phyloP scores from a whole-genome alignment of 768 basidiomycete genomes.

The Mycena pura region DNA sequence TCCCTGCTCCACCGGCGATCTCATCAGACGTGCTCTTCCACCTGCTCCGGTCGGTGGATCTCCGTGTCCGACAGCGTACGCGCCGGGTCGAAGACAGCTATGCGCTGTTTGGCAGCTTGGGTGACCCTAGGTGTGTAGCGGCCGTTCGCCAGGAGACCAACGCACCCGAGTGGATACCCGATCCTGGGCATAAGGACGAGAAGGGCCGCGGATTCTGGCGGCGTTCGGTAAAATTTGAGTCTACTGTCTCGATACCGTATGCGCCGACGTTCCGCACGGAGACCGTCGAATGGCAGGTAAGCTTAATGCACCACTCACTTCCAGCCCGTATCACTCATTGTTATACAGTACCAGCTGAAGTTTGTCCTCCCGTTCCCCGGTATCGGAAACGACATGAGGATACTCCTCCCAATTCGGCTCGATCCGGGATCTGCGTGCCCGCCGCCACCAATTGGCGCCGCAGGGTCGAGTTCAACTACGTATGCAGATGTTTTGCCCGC shows the following conservation, averaged over 20 bases:
- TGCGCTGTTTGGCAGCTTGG: background rate
- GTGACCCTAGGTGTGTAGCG: background rate
- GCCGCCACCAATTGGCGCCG: no score
- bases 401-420: no score
- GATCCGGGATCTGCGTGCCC: no score
- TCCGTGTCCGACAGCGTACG: background rate
- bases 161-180: constrained; percentile 12
- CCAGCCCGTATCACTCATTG: background rate
- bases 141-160: background rate
- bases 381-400: background rate
- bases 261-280: constrained; percentile 3
- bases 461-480: no score
- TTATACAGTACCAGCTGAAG: background rate
- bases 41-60: background rate
- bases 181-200: no score
- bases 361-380: background rate
- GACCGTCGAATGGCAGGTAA: constrained; percentile 2
- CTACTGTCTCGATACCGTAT: constrained; percentile 2
- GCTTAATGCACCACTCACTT: background rate
- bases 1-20: constrained; percentile 5
- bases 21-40: background rate
- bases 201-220: constrained; percentile 5
- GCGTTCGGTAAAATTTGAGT: constrained; percentile 3
- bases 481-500: no score
- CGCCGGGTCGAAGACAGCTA: background rate